Conservation (phyloP, 495 filamentous ascomycete species). For the Hypoxylon subgilvum region DNA sequence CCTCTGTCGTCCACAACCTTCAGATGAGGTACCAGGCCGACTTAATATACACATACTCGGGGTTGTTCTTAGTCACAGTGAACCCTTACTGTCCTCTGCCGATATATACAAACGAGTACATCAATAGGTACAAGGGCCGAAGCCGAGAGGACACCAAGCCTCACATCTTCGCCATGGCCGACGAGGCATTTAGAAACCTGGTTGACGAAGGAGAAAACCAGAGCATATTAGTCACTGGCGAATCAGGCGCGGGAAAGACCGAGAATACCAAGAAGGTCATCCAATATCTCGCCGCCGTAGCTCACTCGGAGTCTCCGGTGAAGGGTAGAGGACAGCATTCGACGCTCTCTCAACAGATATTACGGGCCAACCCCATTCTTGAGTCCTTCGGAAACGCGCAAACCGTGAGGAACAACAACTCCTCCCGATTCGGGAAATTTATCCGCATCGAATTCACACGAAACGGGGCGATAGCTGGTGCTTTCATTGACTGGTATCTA, state of each 20-base stretch:
- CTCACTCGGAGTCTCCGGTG: conserved; percentile 74
- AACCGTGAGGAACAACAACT: conserved; percentile 97
- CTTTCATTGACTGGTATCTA: conserved; percentile 98
- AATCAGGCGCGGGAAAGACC: conserved; percentile 98
- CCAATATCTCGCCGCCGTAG: conserved; percentile 95
- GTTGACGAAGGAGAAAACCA: conserved; percentile 96
- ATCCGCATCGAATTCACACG: conserved; percentile 96
- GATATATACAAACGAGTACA: conserved; percentile 95
- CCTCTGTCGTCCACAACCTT: conserved; percentile 96
- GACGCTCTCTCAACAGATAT: conserved; percentile 94
- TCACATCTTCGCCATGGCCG: conserved; percentile 98
- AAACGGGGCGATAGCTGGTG: conserved; percentile 89
- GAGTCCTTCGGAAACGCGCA: conserved; percentile 99
- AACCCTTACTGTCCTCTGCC: conserved; percentile 95
- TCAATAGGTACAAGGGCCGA: conserved; percentile 94
- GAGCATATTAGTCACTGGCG: conserved; percentile 96
- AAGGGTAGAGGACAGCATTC: conserved; percentile 72
- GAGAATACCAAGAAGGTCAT: conserved; percentile 99
- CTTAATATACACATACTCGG: conserved; percentile 98
- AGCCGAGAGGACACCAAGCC: conserved; percentile 92
- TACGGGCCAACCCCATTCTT: conserved; percentile 95
- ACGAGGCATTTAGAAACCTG: conserved; percentile 93
- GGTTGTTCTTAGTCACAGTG: conserved; percentile 93
- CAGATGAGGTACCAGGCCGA: conserved; percentile 93
- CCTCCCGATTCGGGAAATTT: conserved; percentile 98